These are phyloP conservation scores for Chiua virens DNA, from an alignment of 768 basidiomycete genomes.

Conservation along the genomic window DNA sequence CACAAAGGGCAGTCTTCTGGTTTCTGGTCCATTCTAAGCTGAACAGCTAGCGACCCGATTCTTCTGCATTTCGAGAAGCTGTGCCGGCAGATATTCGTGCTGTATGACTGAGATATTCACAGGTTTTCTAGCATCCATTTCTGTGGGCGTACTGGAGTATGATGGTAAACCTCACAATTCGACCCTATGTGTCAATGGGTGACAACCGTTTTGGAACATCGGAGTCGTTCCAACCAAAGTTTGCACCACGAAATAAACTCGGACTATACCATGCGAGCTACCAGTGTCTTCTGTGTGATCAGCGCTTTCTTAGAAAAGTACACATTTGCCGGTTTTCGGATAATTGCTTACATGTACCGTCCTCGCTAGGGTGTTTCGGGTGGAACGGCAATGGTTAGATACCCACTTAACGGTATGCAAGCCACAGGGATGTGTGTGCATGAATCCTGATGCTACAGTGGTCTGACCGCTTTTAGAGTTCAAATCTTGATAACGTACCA, in stretches of 20 bases:
- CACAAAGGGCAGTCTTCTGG: not conserved
- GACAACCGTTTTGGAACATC: no score
- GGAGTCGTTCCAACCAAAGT: no score
- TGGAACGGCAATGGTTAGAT: constrained; percentile 5
- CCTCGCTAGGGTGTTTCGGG: constrained; percentile 11
- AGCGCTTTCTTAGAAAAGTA: not conserved
- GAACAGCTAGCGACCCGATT: constrained; percentile 38
- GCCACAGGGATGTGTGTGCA: constrained; percentile 3
- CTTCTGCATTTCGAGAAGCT: constrained; percentile 85
- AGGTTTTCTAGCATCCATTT: constrained; percentile 24
- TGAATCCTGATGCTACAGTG: not conserved
- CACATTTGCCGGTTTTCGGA: no score
- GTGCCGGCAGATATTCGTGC: not conserved
- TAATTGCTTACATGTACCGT: not conserved
- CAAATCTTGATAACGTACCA: no score
- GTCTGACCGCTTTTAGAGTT: no score
- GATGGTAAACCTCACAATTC: constrained; percentile 41
- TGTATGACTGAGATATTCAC: not conserved
- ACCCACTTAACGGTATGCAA: not conserved
- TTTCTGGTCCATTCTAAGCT: constrained; percentile 1
- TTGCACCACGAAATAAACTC: no score
- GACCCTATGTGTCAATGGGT: constrained; percentile 2
- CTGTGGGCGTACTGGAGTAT: constrained; percentile 69
- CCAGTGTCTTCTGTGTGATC: not conserved
- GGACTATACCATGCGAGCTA: not conserved